Percentiles rank a stretch among this genome's conserved stretches.
Conservation (phyloP, 805 yeast species). For the Lachancea mirantina region DNA sequence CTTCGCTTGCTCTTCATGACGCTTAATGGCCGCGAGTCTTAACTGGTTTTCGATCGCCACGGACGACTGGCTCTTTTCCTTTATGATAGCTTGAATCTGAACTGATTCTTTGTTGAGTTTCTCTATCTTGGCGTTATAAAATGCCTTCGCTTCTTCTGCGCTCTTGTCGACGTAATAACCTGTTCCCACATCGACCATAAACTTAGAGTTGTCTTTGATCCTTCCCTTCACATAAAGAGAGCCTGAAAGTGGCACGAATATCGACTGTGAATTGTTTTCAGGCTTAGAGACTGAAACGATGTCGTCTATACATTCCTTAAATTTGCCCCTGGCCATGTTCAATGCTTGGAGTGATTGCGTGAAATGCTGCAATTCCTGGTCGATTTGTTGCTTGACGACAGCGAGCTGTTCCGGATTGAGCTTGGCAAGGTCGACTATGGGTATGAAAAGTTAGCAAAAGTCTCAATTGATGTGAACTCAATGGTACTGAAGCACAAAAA, state of each 20-base stretch:
- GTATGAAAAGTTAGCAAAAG: constrained; percentile 1
- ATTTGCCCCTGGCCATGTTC: constrained; percentile 72
- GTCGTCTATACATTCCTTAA: constrained; percentile 70
- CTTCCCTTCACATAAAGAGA: constrained; percentile 87
- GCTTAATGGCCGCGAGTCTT: constrained; percentile 23
- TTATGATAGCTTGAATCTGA: constrained; percentile 67
- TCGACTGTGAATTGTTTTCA: constrained; percentile 40
- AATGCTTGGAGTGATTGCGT: constrained; percentile 78
- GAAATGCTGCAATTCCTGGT: constrained; percentile 80
- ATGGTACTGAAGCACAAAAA: neutral
- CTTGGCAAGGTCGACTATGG: constrained; percentile 54
- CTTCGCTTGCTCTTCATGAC: constrained; percentile 15
- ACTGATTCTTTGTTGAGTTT: constrained; percentile 67
- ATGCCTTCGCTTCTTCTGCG: constrained; percentile 56
- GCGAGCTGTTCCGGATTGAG: constrained; percentile 78
- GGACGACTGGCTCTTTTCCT: constrained; percentile 54
- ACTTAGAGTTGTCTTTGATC: constrained; percentile 55
- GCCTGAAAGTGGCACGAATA: constrained; percentile 82
- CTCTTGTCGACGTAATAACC: constrained; percentile 87
- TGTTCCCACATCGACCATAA: constrained; percentile 91
- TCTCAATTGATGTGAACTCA: neutral
- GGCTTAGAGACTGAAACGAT: constrained; percentile 46
- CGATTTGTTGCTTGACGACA: constrained; percentile 75
- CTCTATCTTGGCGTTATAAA: constrained; percentile 64
- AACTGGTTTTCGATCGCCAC: constrained; percentile 28